Evolutionary conservation across 345 rosid species (phyloP).

Genomic region (Hibiscus mutabilis): DNA sequence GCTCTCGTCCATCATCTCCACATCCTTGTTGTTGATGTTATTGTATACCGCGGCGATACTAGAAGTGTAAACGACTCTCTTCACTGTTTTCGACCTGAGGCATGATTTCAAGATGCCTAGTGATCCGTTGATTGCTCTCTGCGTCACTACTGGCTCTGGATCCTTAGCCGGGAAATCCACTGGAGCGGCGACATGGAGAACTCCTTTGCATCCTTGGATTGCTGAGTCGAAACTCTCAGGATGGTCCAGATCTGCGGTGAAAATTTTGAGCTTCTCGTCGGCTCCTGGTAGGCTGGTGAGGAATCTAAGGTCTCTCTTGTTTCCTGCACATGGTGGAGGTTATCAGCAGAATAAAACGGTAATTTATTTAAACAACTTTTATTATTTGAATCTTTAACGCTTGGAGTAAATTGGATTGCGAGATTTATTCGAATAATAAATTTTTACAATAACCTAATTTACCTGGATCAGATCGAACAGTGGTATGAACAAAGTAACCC

Average conservation of each 20-base stretch:
- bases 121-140: constrained; percentile 42
- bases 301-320: constrained; percentile 46
- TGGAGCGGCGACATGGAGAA: constrained; percentile 52
- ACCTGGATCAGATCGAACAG: background rate
- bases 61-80: constrained; percentile 59
- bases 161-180: constrained; percentile 19
- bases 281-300: constrained; percentile 52
- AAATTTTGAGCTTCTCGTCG: constrained; percentile 38
- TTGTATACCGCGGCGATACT: background rate
- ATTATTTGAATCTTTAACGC: too few relatives aligned
- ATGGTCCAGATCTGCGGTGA: constrained; percentile 38
- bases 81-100: constrained; percentile 44
- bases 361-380: too few relatives aligned
- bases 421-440: too few relatives aligned
- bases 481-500: background rate
- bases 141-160: constrained; percentile 31
- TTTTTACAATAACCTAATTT: background rate
- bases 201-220: constrained; percentile 49
- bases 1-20: background rate
- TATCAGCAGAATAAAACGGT: too few relatives aligned
- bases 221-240: constrained; percentile 49
- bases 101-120: constrained; percentile 48
- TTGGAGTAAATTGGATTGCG: too few relatives aligned
- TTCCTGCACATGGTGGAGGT: constrained; percentile 28
- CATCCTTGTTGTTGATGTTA: background rate